These are phyloP conservation scores for Berkeleyomyces basicola DNA, from an alignment of 2,329 filamentous ascomycete species.

Conservation along the genomic window DNA sequence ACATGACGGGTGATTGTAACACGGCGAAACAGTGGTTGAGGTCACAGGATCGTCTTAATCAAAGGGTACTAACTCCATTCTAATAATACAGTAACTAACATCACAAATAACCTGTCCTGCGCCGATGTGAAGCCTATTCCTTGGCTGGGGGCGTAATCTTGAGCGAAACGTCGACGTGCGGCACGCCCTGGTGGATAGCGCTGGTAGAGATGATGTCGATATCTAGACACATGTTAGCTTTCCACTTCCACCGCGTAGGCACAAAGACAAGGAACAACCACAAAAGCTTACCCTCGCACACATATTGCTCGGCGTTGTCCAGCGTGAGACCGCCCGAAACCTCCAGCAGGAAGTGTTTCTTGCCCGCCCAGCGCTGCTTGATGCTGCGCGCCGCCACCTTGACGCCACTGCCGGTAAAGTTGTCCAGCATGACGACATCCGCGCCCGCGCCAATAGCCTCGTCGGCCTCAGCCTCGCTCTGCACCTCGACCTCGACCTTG, in stretches of 20 bases:
- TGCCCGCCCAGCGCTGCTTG: constrained; percentile 65
- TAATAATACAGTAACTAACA: neutral
- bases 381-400: constrained; percentile 56
- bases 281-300: constrained; percentile 46
- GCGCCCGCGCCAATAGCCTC: constrained; percentile 83
- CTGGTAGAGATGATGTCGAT: constrained; percentile 94
- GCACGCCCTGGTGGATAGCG: constrained; percentile 88
- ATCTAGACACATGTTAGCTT: constrained; percentile 32
- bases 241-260: neutral
- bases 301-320: constrained; percentile 68
- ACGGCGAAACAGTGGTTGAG: neutral
- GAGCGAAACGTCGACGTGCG: constrained; percentile 87
- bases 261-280: neutral
- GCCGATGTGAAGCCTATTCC: neutral
- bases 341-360: constrained; percentile 64
- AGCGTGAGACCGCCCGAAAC: constrained; percentile 80
- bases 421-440: constrained; percentile 94
- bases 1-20: neutral
- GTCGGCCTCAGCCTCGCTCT: constrained; percentile 72
- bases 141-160: constrained; percentile 43
- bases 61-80: neutral
- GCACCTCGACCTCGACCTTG: constrained; percentile 89
- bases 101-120: neutral
- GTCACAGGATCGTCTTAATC: neutral
- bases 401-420: constrained; percentile 71